Conservation (phyloP, 805 yeast genomes). For the Starmerella kuoi region DNA sequence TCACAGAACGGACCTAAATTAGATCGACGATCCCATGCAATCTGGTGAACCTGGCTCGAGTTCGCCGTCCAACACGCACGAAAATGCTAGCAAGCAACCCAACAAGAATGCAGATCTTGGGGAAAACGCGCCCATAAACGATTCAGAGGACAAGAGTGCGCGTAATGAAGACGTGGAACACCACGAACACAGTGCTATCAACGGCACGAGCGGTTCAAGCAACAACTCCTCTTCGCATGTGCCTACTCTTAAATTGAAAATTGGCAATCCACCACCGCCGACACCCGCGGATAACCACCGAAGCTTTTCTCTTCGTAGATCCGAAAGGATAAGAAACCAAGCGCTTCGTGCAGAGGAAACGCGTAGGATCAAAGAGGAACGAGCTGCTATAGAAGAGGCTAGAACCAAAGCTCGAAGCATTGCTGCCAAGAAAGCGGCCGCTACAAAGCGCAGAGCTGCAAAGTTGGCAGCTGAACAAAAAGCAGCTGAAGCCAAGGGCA, state of each 20-base stretch:
- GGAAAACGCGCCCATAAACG: no score
- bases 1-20: no score
- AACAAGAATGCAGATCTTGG: no score
- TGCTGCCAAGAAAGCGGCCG: slow-evolving; percentile 13
- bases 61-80: no score
- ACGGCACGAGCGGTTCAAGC: no score
- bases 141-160: no score
- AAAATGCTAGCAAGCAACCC: no score
- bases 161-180: no score
- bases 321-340: slow-evolving; percentile 16
- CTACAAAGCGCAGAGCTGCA: slow-evolving; percentile 8
- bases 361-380: slow-evolving; percentile 9
- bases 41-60: no score
- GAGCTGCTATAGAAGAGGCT: slow-evolving; percentile 5
- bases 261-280: not conserved
- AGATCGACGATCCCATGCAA: no score
- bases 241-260: not conserved
- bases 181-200: no score
- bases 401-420: slow-evolving; percentile 12
- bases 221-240: no score
- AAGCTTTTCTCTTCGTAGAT: slow-evolving; percentile 7
- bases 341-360: slow-evolving; percentile 15
- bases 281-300: not conserved
- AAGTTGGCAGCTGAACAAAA: not conserved
- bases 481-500: not conserved